Evolutionary conservation across 2,329 filamentous ascomycete genomes (phyloP), one percentile per base, ranked within the genome.

Genomic region (Hypoxylon sp.): DNA sequence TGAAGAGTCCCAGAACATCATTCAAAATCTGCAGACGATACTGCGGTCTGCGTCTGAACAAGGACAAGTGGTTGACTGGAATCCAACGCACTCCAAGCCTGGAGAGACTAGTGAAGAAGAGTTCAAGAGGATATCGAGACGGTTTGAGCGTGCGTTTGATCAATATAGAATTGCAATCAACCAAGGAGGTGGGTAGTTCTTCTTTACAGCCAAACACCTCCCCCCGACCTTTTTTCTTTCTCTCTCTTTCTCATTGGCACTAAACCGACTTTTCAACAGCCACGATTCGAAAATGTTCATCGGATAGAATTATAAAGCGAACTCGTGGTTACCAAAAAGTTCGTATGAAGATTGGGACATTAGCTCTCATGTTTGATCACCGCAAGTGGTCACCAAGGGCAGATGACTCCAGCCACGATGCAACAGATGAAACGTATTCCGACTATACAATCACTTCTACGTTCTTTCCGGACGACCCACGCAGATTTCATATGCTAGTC

Each of bases 401-500:
- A 1, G 6, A 13, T 6, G 4, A 39, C 0, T 9, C 50, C 4
- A 4, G 11, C 13, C 10, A 9, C 1, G 10, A 39, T 24, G 8
- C 3, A 3, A 2, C 19, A n/a, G 50, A 37, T 17, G 35, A 37
- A 1, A 8, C 33, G 0, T 39, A 53, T 37, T 53, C 50, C 9
- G 31, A 39, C 31, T 53, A 53, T n/a, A n/a, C 31, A 6, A 53
- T 37, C 13, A 24, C 50, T 24, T 37, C 8, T 11, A 53, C 31
- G 2, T 53, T 52, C 29, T 52, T 52, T 2, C 48, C 48, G 13
- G 19, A 52, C n/a, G 48, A 52, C n/a, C 48, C 48, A 35, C 48
- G 14, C 31, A 35, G 6, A 10, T 52, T 35, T 52, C 48, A 52
- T 35, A 52, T 52, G 48, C 8, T 35, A 35, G 29, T 22, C 5